Evolutionary conservation across 495 filamentous ascomycete genomes (phyloP).

Genomic region (Aspergillus haitiensis): DNA sequence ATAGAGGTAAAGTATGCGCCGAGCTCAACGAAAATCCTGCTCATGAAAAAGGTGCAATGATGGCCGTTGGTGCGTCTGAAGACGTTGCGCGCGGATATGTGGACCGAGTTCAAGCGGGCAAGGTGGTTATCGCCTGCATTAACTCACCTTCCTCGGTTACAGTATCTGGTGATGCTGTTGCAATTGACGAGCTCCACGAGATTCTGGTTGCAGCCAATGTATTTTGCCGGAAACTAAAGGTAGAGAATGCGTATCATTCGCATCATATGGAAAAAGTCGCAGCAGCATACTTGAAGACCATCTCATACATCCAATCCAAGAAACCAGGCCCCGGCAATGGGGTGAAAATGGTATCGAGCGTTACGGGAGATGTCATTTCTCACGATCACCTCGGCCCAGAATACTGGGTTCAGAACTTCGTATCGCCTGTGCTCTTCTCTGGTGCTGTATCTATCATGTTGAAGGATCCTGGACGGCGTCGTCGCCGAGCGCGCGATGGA

Average conservation of each 20-base stretch:
- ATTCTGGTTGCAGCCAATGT: neutral
- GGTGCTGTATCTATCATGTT: neutral
- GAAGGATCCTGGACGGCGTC: neutral
- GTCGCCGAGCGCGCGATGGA: neutral
- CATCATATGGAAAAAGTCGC: slow-evolving; percentile 27
- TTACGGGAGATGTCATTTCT: neutral
- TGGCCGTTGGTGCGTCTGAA: slow-evolving; percentile 19
- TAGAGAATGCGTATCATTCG: slow-evolving; percentile 29
- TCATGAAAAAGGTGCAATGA: slow-evolving; percentile 22
- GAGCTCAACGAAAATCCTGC: neutral
- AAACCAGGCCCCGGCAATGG: neutral
- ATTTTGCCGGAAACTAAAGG: slow-evolving; percentile 15
- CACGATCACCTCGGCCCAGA: neutral
- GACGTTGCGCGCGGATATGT: slow-evolving; percentile 1
- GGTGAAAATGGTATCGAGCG: neutral
- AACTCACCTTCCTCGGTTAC: slow-evolving; percentile 41
- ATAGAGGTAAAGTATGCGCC: neutral
- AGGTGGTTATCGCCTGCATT: slow-evolving; percentile 37
- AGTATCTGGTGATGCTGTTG: slow-evolving; percentile 43
- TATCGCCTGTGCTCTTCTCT: slow-evolving; percentile 1
- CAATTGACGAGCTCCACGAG: slow-evolving; percentile 27
- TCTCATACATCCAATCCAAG: neutral
- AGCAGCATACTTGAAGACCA: slow-evolving; percentile 2
- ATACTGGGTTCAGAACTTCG: slow-evolving; percentile 6
- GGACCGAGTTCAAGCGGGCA: slow-evolving; percentile 3